These are phyloP conservation scores for Citropsis articulata DNA, from an alignment of 345 rosid genomes.

Conservation along the genomic window DNA sequence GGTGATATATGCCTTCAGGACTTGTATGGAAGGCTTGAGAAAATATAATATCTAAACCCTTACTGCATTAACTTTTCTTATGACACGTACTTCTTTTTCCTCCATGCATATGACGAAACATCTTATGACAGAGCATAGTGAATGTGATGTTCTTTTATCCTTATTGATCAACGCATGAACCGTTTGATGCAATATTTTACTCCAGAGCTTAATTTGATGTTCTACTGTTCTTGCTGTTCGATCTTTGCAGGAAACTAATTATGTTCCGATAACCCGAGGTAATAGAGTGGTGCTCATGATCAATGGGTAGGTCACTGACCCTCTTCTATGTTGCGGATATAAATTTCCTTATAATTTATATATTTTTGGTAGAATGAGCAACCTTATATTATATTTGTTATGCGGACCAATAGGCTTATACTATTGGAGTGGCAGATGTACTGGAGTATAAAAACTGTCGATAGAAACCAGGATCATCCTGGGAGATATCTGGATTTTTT, in stretches of 20 bases:
- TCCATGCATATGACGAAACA: neutral
- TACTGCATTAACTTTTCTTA: neutral
- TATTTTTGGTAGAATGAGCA: constrained; percentile 1
- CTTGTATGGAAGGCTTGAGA: neutral
- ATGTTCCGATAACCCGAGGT: constrained; percentile 92
- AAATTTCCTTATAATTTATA: neutral
- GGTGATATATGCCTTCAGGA: too few species aligned
- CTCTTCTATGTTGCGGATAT: neutral
- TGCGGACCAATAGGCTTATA: neutral
- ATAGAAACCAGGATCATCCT: neutral
- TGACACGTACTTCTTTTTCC: neutral
- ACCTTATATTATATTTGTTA: neutral
- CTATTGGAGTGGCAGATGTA: neutral
- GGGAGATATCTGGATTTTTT: neutral
- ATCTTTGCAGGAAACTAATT: constrained; percentile 82
- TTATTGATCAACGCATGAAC: constrained; percentile 33
- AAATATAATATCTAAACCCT: neutral
- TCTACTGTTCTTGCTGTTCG: neutral
- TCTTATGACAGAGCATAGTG: neutral
- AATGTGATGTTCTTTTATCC: neutral
- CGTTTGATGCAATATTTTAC: neutral
- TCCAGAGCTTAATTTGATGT: neutral
- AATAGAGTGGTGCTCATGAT: constrained; percentile 91
- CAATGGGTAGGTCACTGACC: constrained; percentile 64
- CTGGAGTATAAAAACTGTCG: neutral